phyloP scores from a whole-genome alignment of 2,329 filamentous ascomycete species.

The Tricladium varicosporioides region DNA sequence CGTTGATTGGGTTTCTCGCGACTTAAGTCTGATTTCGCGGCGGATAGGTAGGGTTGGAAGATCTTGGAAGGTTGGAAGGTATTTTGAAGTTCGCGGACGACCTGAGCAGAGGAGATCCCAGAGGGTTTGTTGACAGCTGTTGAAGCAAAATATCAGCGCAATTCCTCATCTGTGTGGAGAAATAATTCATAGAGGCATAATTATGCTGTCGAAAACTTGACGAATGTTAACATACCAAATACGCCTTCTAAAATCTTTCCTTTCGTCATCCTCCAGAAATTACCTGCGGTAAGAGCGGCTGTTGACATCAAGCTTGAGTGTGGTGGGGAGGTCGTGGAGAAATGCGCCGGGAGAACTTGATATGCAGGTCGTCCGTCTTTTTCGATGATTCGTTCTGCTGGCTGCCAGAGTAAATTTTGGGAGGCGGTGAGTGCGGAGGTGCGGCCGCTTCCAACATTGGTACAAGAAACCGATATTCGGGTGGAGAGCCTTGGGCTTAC shows the following conservation, averaged over 20 bases:
- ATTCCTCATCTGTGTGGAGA: background rate
- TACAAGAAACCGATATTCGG: too few species aligned
- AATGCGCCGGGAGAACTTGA: background rate
- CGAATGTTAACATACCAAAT: constrained; percentile 56
- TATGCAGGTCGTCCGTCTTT: background rate
- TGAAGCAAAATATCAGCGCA: constrained; percentile 14
- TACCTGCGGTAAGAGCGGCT: background rate
- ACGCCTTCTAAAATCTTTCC: constrained; percentile 59
- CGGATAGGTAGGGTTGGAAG: constrained; percentile 75
- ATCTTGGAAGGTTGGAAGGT: constrained; percentile 78
- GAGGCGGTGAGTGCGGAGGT: background rate
- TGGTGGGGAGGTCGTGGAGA: background rate
- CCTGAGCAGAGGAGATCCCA: constrained; percentile 83
- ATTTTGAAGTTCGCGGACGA: constrained; percentile 81
- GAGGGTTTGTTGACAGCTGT: constrained; percentile 90
- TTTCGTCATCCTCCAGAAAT: constrained; percentile 28
- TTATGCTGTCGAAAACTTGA: too few species aligned
- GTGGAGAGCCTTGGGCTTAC: too few species aligned
- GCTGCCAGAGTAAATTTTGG: background rate
- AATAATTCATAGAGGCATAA: constrained; percentile 17
- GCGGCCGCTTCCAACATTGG: background rate
- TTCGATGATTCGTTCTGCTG: background rate
- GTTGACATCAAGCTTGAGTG: background rate
- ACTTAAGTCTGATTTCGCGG: constrained; percentile 55
- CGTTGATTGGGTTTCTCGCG: constrained; percentile 58